Base-by-base conservation (phyloP, 306 rosid species). In the Aeschynomene evenia region DNA sequence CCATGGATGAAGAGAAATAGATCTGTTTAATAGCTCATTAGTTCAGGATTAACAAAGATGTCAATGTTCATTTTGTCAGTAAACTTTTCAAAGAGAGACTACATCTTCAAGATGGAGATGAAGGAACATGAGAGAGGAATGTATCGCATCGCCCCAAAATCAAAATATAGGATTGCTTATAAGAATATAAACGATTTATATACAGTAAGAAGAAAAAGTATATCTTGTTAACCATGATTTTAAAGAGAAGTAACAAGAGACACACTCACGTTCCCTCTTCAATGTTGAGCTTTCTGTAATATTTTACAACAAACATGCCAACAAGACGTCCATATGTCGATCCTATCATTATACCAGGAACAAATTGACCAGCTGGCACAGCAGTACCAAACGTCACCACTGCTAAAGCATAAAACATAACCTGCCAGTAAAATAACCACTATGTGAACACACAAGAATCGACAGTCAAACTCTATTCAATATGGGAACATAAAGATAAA, bases 321-420 rank as follows among this genome's bases (percentile, higher is more conserved):
- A 94, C 97, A 68, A 94, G 96, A 64, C 98, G 97, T 58, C 97
- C 97, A 80, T 90, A 94, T 2, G 98, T 94, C 45, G 96, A 94
- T 71, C 98, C 98, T 70, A 88, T 90, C 97, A 90, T 90, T 72
- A 94, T 94, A 75, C 97, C 95, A 56, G 98, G 98, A 74, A 94
- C 98, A 84, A 94, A 94, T 66, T 94, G 97, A 72, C 97, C 96
- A 63, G 98, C 96, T 58, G 98, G 98, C 55, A 90, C 97, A 29
- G 97, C 95, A 73, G 92, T 94, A 70, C 98, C 97, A 84, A 85
- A 94, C 28, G 98, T 94, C 69, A 94, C 79, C 29, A 94, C 97
- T 23, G 98, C 98, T 83, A 94, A 81, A 36, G 87, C 58, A 81
- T 90, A 94, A 81, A 90, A 94, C 98, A 90, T 94, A 62, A 90